phyloP scores from a whole-genome alignment of 208 protist genomes.

The Angomonas deanei region DNA sequence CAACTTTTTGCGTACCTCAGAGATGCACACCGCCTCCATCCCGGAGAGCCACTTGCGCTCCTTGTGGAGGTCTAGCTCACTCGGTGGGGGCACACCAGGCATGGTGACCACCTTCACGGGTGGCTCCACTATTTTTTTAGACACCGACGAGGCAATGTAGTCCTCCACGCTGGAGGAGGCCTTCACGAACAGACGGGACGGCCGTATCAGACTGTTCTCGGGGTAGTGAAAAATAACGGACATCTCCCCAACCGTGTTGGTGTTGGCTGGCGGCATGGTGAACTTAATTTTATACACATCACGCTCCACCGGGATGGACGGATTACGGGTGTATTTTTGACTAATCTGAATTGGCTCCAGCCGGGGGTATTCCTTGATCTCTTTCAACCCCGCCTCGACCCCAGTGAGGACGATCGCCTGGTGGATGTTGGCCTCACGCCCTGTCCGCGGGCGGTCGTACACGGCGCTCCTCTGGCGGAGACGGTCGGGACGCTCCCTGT shows the following conservation, averaged over 20 bases:
- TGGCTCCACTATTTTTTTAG: slow-evolving; percentile 26
- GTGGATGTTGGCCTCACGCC: slow-evolving; percentile 29
- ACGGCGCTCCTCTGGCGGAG: slow-evolving; percentile 77
- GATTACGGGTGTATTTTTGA: slow-evolving; percentile 76
- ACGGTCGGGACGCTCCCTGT: slow-evolving; percentile 65
- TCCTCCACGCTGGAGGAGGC: slow-evolving; percentile 61
- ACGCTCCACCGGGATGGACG: slow-evolving; percentile 27
- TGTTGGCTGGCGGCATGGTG: slow-evolving; percentile 20
- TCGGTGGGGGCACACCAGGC: slow-evolving; percentile 59
- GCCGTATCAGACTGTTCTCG: slow-evolving; percentile 62
- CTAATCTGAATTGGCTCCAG: slow-evolving; percentile 79
- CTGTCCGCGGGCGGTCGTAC: slow-evolving; percentile 37
- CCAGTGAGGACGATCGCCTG: slow-evolving; percentile 17
- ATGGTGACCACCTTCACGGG: slow-evolving; percentile 53
- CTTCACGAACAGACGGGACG: slow-evolving; percentile 81
- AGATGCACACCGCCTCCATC: slow-evolving; percentile 51
- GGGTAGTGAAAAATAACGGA: slow-evolving; percentile 84
- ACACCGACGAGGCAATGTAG: slow-evolving; percentile 52
- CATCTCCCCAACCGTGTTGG: slow-evolving; percentile 54
- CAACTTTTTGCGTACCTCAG: slow-evolving; percentile 45
- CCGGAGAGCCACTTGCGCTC: slow-evolving; percentile 78
- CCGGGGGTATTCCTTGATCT: slow-evolving; percentile 43
- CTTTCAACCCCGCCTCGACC: background rate
- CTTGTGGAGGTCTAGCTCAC: slow-evolving; percentile 70
- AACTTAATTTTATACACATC: slow-evolving; percentile 80